These are phyloP conservation scores for Cryptococcus deneoformans DNA, from an alignment of 1,284 basidiomycete species.

Conservation along the genomic window DNA sequence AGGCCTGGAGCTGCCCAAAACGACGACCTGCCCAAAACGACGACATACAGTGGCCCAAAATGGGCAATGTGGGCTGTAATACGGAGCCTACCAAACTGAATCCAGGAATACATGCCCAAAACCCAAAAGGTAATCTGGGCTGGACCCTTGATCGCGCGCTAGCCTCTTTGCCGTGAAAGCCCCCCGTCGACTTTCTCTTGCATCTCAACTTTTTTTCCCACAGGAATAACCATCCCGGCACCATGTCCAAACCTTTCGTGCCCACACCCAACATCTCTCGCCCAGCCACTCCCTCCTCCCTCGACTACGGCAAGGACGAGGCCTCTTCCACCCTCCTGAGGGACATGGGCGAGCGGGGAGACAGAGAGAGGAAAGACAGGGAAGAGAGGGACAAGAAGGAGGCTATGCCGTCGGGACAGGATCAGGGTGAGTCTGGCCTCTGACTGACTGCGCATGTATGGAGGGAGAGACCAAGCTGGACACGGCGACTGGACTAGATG, in stretches of 20 bases:
- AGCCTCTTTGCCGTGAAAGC: too few species aligned
- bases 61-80: too few species aligned
- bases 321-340: conserved; percentile 11
- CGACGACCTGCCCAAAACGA: too few species aligned
- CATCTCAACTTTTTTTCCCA: too few species aligned
- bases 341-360: conserved; percentile 8
- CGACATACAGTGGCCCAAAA: too few species aligned
- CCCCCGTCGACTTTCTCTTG: too few species aligned
- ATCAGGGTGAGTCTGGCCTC: conserved; percentile 10
- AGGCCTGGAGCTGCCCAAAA: too few species aligned
- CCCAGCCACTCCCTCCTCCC: conserved; percentile 23
- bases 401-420: not conserved
- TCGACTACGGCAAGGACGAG: conserved; percentile 8
- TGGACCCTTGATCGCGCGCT: too few species aligned
- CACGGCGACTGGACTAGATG: not conserved
- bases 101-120: too few species aligned
- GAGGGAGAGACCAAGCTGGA: not conserved
- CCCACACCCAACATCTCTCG: conserved; percentile 37
- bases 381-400: conserved; percentile 8
- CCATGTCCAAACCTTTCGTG: conserved; percentile 41
- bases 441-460: not conserved
- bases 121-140: too few species aligned
- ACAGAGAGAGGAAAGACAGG: conserved; percentile 5
- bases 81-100: too few species aligned
- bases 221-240: not conserved